Base-by-base conservation (phyloP, 2,329 filamentous ascomycete genomes). In the Basipetospora chlamydospora region DNA sequence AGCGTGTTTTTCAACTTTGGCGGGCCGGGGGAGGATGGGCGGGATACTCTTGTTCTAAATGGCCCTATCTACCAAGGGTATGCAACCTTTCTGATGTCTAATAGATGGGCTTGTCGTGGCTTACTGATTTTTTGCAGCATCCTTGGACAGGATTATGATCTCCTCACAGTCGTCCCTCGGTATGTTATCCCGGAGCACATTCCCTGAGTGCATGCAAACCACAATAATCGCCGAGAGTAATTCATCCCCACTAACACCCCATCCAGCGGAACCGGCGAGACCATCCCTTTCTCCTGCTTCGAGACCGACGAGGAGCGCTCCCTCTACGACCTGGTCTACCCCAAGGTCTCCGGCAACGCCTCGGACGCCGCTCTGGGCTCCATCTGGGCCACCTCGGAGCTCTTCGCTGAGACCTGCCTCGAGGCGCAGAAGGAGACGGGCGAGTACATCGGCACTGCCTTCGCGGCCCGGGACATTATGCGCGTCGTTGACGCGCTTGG, bases 1-100 rank as follows among this genome's bases (percentile, higher is more conserved):
- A 59, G 51, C 29, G 55, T 63, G 26, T 40, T 61, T 3, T 47
- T 57, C 35, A 60, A 63, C 42, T 57, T 57, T 16, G 58, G 58
- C 6, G 57, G 57, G 0, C 58, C 58, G 1, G 56, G 55, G 2
- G 26, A 32, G 15, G 35, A 38, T 26, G 35, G 35, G 3, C 29
- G 22, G 6, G 6, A 6, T 23, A 6, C 11, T 6, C 22, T 23
- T 23, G 22, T 11, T 11, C 6, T 6, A 11, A 23, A 23, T 11
- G 6, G 6, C 11, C 22, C 22, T 11, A 11, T 23, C 11, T 23
- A 23, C 22, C 6, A 23, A 6, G 22, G 6, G 22, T 23, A 23
- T 23, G 22, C 11, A 6, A 6, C 22, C 11, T 23, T 23, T 23
- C 22, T 11, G 6, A 23, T 23, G 6, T 11, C 22, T 23, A 6